Conservation (phyloP, 768 basidiomycete genomes). For the Pleurotus ostreatus region DNA sequence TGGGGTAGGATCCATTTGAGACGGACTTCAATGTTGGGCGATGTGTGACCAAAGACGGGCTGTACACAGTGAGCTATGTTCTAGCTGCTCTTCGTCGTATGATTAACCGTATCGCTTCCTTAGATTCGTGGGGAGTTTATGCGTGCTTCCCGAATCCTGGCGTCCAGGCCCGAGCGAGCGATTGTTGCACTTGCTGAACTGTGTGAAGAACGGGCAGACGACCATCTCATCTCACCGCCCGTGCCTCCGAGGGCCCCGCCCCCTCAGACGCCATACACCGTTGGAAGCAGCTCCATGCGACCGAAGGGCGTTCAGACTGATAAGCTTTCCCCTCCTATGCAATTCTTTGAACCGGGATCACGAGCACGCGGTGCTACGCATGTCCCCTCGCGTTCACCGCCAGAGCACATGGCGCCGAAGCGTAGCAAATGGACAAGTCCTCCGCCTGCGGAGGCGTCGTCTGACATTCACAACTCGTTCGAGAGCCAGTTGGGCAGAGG, state of each 20-base stretch:
- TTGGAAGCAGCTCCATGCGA: slow-evolving; percentile 58
- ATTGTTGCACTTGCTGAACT: slow-evolving; percentile 82
- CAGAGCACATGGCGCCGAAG: slow-evolving; percentile 79
- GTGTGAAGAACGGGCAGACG: slow-evolving; percentile 83
- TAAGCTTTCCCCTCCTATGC: slow-evolving; percentile 49
- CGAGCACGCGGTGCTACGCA: slow-evolving; percentile 24
- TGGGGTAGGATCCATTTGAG: slow-evolving; percentile 88
- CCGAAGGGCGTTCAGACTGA: slow-evolving; percentile 41
- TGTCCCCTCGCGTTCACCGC: slow-evolving; percentile 41
- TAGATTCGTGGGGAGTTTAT: slow-evolving; percentile 99
- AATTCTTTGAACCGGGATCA: slow-evolving; percentile 40
- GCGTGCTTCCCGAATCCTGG: slow-evolving; percentile 86
- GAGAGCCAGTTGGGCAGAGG: slow-evolving; percentile 64
- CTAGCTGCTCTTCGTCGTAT: not conserved
- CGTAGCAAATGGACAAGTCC: slow-evolving; percentile 84
- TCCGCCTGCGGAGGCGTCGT: slow-evolving; percentile 72
- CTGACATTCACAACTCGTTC: slow-evolving; percentile 61
- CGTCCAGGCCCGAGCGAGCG: slow-evolving; percentile 75
- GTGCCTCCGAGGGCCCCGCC: slow-evolving; percentile 38
- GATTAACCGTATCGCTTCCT: slow-evolving; percentile 9
- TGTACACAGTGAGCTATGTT: slow-evolving; percentile 71
- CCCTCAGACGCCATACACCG: slow-evolving; percentile 68
- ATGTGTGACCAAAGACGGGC: slow-evolving; percentile 93
- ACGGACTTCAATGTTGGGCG: slow-evolving; percentile 94
- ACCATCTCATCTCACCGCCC: slow-evolving; percentile 53